A percentile compares a stretch with the other conserved stretches of the same genome.
phyloP scores from a whole-genome alignment of 2,329 filamentous ascomycete genomes.

The Cadophora malorum region DNA sequence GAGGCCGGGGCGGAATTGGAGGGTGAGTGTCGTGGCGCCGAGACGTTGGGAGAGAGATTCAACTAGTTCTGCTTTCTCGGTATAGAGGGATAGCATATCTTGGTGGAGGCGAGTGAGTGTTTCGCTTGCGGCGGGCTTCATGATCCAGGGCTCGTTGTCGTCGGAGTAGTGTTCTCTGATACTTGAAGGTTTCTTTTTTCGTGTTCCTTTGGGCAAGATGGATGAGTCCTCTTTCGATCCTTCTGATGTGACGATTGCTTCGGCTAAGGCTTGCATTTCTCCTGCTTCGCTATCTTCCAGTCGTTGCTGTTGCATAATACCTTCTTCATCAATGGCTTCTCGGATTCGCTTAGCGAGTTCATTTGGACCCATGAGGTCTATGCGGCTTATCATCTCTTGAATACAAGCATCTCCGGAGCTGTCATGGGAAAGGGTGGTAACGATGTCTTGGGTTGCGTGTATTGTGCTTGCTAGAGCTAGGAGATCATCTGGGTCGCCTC shows the following conservation, averaged over 20 bases:
- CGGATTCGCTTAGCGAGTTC: conserved; percentile 75
- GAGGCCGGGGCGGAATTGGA: conserved; percentile 86
- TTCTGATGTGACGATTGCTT: conserved; percentile 72
- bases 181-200: conserved; percentile 53
- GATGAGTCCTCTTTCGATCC: conserved; percentile 63
- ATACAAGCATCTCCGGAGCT: conserved; percentile 48
- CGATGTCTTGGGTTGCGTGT: conserved; percentile 71
- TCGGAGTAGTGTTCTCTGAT: conserved; percentile 64
- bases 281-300: conserved; percentile 75
- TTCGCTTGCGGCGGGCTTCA: conserved; percentile 72
- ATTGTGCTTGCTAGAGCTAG: conserved; percentile 84
- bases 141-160: conserved; percentile 67
- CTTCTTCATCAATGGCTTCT: conserved; percentile 89
- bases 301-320: conserved; percentile 80
- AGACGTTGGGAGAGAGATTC: conserved; percentile 67
- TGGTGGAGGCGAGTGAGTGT: conserved; percentile 71
- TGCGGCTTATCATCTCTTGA: conserved; percentile 57
- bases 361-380: conserved; percentile 70
- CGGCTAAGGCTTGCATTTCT: conserved; percentile 74
- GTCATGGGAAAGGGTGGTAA: conserved; percentile 51
- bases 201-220: conserved; percentile 48
- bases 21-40: conserved; percentile 68
- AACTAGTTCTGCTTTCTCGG: conserved; percentile 66
- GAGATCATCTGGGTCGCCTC: conserved; percentile 91
- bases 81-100: conserved; percentile 64